Percentiles rank a stretch among this genome's conserved stretches.
Conservation (phyloP, 805 yeast species). For the Sugiyamaella floridensis region DNA sequence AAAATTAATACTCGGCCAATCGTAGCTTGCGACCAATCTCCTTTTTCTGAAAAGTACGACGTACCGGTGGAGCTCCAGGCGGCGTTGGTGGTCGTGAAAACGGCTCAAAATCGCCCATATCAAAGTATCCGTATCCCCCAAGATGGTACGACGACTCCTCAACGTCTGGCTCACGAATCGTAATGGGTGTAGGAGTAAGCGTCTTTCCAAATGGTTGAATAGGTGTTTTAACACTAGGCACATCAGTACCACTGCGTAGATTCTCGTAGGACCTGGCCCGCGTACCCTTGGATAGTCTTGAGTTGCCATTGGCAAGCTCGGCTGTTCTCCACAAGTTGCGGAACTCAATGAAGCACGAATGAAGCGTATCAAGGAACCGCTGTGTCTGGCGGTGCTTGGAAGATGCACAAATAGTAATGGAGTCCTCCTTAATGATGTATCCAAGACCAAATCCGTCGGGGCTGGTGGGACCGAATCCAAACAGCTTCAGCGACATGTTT, state of each 20-base stretch:
- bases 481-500: slow-evolving; percentile 75
- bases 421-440: slow-evolving; percentile 74
- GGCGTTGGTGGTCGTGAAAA: slow-evolving; percentile 56
- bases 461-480: slow-evolving; percentile 88
- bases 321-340: slow-evolving; percentile 34
- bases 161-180: slow-evolving; percentile 17
- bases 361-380: slow-evolving; percentile 64
- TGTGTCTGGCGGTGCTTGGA: slow-evolving; percentile 85
- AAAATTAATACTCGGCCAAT: slow-evolving; percentile 49
- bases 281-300: slow-evolving; percentile 13
- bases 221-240: slow-evolving; percentile 1
- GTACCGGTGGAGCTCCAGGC: slow-evolving; percentile 40
- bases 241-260: slow-evolving; percentile 1
- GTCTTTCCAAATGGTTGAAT: slow-evolving; percentile 18
- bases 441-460: slow-evolving; percentile 93
- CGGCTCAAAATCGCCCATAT: slow-evolving; percentile 57
- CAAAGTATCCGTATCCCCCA: slow-evolving; percentile 87
- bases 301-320: slow-evolving; percentile 6
- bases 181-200: slow-evolving; percentile 7
- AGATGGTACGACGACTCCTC: slow-evolving; percentile 37
- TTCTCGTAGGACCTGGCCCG: slow-evolving; percentile 19
- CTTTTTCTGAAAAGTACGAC: slow-evolving; percentile 37
- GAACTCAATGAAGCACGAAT: slow-evolving; percentile 54
- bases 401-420: slow-evolving; percentile 72
- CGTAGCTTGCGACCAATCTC: slow-evolving; percentile 62